These are phyloP conservation scores for Trichoderma erinaceum DNA, from an alignment of 495 filamentous ascomycete species.

Conservation along the genomic window DNA sequence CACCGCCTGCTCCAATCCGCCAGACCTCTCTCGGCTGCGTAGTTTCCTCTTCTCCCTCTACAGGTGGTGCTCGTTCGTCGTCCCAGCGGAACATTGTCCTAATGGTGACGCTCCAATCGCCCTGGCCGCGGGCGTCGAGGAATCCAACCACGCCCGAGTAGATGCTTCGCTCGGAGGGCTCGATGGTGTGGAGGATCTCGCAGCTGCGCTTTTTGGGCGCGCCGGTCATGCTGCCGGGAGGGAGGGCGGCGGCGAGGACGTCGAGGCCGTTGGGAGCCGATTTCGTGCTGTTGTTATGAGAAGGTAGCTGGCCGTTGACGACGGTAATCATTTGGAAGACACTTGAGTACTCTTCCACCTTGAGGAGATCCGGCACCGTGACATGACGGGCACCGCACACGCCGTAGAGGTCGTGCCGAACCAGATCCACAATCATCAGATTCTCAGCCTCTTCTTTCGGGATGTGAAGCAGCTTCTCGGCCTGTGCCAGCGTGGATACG, in stretches of 20 bases:
- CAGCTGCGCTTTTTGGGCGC: constrained; percentile 88
- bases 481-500: constrained; percentile 54
- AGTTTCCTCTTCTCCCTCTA: constrained; percentile 18
- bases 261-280: constrained; percentile 52
- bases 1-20: constrained; percentile 83
- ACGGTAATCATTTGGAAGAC: constrained; percentile 89
- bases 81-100: constrained; percentile 67
- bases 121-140: constrained; percentile 75
- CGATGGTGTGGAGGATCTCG: constrained; percentile 66
- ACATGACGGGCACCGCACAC: constrained; percentile 70
- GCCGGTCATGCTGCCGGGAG: constrained; percentile 91
- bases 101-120: constrained; percentile 85
- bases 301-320: constrained; percentile 61
- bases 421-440: constrained; percentile 95
- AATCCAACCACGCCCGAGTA: constrained; percentile 90
- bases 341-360: constrained; percentile 82
- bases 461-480: constrained; percentile 60
- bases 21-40: constrained; percentile 48
- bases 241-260: constrained; percentile 69
- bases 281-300: constrained; percentile 20
- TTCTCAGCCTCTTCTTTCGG: constrained; percentile 94
- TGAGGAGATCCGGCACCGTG: constrained; percentile 58
- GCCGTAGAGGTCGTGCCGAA: constrained; percentile 82
- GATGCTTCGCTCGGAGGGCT: constrained; percentile 62
- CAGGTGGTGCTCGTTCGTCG: constrained; percentile 34